Percentiles rank a stretch among this genome's conserved stretches.
Evolutionary conservation across 1,284 basidiomycete genomes (phyloP).

Genomic region (Melampsora americana): DNA sequence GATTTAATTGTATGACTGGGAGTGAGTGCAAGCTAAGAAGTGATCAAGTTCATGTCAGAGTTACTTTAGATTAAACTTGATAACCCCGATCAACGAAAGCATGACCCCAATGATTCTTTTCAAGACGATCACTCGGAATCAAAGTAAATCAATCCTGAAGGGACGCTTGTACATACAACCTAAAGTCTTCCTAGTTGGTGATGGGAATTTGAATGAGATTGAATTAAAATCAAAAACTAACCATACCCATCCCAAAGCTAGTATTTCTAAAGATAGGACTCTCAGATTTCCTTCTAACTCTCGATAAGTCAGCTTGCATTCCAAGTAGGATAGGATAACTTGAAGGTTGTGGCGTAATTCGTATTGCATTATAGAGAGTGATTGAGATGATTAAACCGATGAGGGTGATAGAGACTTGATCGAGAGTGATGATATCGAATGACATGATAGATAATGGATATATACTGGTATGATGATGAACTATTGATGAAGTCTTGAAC

Average conservation of each 20-base stretch:
- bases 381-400: neutral
- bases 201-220: too few relatives aligned
- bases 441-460: too few relatives aligned
- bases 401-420: neutral
- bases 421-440: neutral
- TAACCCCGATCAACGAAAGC: too few relatives aligned
- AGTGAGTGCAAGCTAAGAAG: conserved; percentile 9
- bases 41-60: too few relatives aligned
- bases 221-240: neutral
- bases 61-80: too few relatives aligned
- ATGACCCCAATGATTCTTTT: too few relatives aligned
- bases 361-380: neutral
- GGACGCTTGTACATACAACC: too few relatives aligned
- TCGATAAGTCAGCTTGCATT: conserved; percentile 9
- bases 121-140: too few relatives aligned
- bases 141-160: too few relatives aligned
- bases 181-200: too few relatives aligned
- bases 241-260: neutral
- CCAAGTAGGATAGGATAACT: conserved; percentile 26
- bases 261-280: conserved; percentile 17
- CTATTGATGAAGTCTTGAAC: too few relatives aligned
- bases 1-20: conserved; percentile 22
- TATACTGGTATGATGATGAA: too few relatives aligned
- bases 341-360: conserved; percentile 37
- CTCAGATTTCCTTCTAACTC: conserved; percentile 24